These are phyloP conservation scores for Pythium chondricola DNA, from an alignment of 352 stramenopile species.

Conservation along the genomic window DNA sequence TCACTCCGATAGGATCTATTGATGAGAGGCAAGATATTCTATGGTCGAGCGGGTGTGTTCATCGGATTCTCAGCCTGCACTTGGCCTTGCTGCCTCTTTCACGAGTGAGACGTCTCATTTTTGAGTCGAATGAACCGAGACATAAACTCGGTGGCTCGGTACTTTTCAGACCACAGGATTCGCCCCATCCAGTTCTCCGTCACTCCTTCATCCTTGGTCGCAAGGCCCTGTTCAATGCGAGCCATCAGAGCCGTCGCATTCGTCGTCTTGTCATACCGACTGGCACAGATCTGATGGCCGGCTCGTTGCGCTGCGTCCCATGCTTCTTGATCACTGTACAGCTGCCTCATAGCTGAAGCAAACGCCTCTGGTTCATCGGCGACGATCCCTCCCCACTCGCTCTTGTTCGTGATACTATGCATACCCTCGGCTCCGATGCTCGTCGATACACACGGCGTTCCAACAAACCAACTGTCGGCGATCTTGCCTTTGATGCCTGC, in stretches of 20 bases:
- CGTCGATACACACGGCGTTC: constrained; percentile 87
- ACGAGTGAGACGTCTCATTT: constrained; percentile 25
- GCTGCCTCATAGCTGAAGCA: constrained; percentile 27
- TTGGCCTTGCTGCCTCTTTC: no score
- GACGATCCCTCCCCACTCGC: constrained; percentile 50
- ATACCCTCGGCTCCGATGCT: constrained; percentile 88
- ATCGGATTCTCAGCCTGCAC: no score
- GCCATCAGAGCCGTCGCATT: constrained; percentile 52
- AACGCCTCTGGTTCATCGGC: constrained; percentile 38
- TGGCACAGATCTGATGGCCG: constrained; percentile 24
- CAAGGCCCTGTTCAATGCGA: constrained; percentile 35
- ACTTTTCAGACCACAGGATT: constrained; percentile 84
- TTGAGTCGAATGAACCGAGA: constrained; percentile 76
- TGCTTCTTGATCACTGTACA: constrained; percentile 34
- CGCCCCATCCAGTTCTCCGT: constrained; percentile 61
- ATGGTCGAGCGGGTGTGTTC: no score
- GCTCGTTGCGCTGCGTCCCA: constrained; percentile 34
- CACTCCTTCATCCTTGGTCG: constrained; percentile 19
- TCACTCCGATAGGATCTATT: no score
- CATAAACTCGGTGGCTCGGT: constrained; percentile 80
- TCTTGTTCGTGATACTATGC: constrained; percentile 4
- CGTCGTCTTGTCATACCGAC: constrained; percentile 36
- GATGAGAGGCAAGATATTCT: no score
- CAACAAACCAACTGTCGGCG: constrained; percentile 87
- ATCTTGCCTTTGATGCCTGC: constrained; percentile 95